phyloP scores from a whole-genome alignment of 768 basidiomycete genomes.

The Tylopilus sp. region DNA sequence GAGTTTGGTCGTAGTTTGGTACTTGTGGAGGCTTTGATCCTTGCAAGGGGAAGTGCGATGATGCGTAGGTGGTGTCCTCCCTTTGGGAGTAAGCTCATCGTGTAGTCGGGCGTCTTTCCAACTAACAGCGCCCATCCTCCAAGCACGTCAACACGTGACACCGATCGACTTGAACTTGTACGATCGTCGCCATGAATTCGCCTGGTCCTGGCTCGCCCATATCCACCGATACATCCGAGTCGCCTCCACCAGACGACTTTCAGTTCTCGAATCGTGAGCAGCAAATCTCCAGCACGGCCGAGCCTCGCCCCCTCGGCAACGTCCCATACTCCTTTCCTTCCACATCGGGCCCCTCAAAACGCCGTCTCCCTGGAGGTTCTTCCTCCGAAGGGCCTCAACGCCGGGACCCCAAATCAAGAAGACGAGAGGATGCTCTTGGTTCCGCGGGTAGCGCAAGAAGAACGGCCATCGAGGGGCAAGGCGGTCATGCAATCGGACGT shows the following conservation, averaged over 20 bases:
- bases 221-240: slow-evolving; percentile 37
- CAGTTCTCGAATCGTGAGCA: slow-evolving; percentile 31
- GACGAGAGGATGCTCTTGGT: slow-evolving; percentile 41
- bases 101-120: too few species aligned
- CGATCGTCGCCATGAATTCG: slow-evolving; percentile 31
- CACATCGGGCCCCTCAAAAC: slow-evolving; percentile 40
- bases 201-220: slow-evolving; percentile 37
- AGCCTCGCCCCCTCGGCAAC: slow-evolving; percentile 19
- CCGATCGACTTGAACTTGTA: not conserved
- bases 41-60: slow-evolving; percentile 43
- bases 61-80: slow-evolving; percentile 39
- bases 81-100: slow-evolving; percentile 18
- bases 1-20: slow-evolving; percentile 6
- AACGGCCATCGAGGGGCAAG: slow-evolving; percentile 22
- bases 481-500: slow-evolving; percentile 6
- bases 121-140: too few species aligned
- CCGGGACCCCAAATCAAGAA: slow-evolving; percentile 50
- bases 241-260: slow-evolving; percentile 36
- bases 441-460: slow-evolving; percentile 21
- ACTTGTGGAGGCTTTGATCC: slow-evolving; percentile 14
- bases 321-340: slow-evolving; percentile 19
- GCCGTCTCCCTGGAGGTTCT: slow-evolving; percentile 49
- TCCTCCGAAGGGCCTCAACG: slow-evolving; percentile 41
- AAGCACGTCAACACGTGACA: slow-evolving; percentile 29
- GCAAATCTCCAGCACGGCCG: slow-evolving; percentile 17